Conservation (phyloP, 345 rosid species). For the Brassica rapa region DNA sequence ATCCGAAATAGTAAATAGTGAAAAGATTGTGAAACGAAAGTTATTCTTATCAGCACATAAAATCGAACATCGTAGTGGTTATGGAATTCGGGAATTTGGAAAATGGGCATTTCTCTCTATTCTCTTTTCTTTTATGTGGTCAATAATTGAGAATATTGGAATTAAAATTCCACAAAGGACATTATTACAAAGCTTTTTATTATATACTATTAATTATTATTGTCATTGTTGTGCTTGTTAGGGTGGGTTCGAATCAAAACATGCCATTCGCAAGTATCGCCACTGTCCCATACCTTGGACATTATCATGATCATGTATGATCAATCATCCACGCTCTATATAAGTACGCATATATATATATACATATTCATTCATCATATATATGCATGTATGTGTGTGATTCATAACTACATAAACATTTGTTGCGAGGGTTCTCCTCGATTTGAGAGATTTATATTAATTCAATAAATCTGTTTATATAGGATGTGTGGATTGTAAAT, state of each 20-base stretch:
- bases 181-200: constrained; percentile 14
- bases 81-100: constrained; percentile 23
- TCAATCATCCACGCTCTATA: background rate
- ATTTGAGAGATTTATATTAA: background rate
- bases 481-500: background rate
- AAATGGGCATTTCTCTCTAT: constrained; percentile 24
- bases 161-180: constrained; percentile 34
- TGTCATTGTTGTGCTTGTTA: constrained; percentile 10
- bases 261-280: constrained; percentile 22
- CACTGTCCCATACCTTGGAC: constrained; percentile 31
- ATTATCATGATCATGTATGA: constrained; percentile 9
- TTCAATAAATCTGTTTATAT: background rate
- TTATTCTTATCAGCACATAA: constrained; percentile 18
- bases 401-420: background rate
- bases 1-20: constrained; percentile 17
- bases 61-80: constrained; percentile 14
- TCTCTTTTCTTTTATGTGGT: constrained; percentile 30
- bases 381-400: background rate
- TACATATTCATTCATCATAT: background rate
- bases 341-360: background rate
- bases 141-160: constrained; percentile 41
- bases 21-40: constrained; percentile 23
- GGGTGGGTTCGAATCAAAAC: constrained; percentile 35
- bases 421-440: constrained; percentile 2
- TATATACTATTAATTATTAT: background rate